Evolutionary conservation across 176 grass and related monocot genomes (phyloP), one percentile per base, ranked within the genome.

Genomic region (Carex pumila): DNA sequence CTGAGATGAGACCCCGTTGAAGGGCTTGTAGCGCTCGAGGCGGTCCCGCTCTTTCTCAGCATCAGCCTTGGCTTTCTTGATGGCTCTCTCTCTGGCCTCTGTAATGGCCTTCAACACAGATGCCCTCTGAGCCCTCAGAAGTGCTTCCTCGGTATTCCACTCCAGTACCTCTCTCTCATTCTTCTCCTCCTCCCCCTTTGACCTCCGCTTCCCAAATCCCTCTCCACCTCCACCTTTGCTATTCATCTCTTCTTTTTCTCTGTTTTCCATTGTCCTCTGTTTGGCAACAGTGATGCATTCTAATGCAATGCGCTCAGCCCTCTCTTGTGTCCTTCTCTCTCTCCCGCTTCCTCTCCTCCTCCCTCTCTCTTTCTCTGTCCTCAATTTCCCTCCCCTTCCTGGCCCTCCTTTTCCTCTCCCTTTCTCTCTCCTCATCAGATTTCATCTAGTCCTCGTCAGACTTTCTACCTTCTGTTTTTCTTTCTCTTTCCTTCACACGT

Each of bases 61-160:
- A 25, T 91, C 92, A 74, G 96, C 91, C 84, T 91, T 91, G 84
- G 92, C 91, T 81, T 90, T 99, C 87, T 92, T 89, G 61, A 93
- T 90, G 25, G 91, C 93, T 66, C 93, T 92, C 86, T 92, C 93
- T 6, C 88, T 85, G 88, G 93, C 90, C 91, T 99, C 96, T 9
- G 89, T 65, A 31, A 89, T 97, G 78, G 95, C 95, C 88, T 90
- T 88, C 81, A 91, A 89, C 81, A 94, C 95, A 79, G 95, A 92
- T 85, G 89, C 92, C 83, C 95, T 92, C 87, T 97, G 92, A 43
- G 82, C 90, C 85, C 90, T 97, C 81, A 88, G 56, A 90, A 89
- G 91, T 86, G 91, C 89, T 87, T 97, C 94, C 87, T 84, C 88
- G 18, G 85, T 79, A 77, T 84, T 89, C 87, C 93, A 90, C 64